phyloP scores from a whole-genome alignment of 352 stramenopile genomes.

The Pythium dissimile region DNA sequence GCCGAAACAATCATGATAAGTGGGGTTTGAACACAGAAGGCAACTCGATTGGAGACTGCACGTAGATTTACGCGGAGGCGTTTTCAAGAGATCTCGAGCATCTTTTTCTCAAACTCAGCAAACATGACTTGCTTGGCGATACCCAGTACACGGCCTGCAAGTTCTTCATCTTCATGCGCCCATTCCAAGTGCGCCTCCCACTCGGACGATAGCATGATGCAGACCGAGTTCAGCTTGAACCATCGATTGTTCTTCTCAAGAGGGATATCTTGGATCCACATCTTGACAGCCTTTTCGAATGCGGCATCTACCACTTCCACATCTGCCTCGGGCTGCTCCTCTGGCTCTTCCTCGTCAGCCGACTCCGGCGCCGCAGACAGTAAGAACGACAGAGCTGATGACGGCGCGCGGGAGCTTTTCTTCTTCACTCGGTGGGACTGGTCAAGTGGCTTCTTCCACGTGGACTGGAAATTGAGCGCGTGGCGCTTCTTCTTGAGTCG shows the following conservation, averaged over 20 bases:
- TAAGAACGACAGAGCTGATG: constrained; percentile 77
- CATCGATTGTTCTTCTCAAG: constrained; percentile 66
- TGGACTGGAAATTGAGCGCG: constrained; percentile 66
- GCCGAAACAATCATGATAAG: constrained; percentile 9
- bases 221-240: constrained; percentile 72
- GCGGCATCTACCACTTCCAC: constrained; percentile 44
- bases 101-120: constrained; percentile 52
- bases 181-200: constrained; percentile 85
- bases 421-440: constrained; percentile 66
- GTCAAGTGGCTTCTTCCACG: constrained; percentile 79
- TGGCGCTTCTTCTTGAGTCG: constrained; percentile 88
- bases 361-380: constrained; percentile 68
- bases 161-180: constrained; percentile 80
- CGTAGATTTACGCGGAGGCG: no score
- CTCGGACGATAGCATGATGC: constrained; percentile 58
- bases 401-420: constrained; percentile 50
- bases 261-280: constrained; percentile 59
- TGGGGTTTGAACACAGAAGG: neutral
- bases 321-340: constrained; percentile 68
- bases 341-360: constrained; percentile 66
- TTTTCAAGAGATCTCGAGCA: constrained; percentile 4
- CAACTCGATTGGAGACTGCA: neutral
- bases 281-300: constrained; percentile 41
- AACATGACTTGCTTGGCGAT: constrained; percentile 82
- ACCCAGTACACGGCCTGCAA: constrained; percentile 74